phyloP scores from a whole-genome alignment of 139 green algal species.

The Trebouxia sp. region DNA sequence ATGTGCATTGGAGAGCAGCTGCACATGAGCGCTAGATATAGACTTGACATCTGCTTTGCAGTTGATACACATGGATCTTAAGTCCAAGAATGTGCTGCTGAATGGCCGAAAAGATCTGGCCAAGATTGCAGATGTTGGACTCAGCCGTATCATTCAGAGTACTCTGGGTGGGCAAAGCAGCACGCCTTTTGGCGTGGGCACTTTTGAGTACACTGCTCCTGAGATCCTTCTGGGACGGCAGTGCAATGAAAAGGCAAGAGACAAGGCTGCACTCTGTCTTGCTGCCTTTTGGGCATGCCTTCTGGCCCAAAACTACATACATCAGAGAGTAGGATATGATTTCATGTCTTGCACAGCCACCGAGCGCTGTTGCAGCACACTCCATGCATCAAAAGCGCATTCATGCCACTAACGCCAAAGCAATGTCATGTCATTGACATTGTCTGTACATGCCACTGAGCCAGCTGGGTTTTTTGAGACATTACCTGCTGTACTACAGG shows the following conservation, averaged over 20 bases:
- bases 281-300: not conserved
- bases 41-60: constrained; percentile 17
- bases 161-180: not conserved
- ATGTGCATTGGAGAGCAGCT: not conserved
- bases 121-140: constrained; percentile 31
- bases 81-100: constrained; percentile 28
- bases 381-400: too few relatives aligned
- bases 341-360: too few relatives aligned
- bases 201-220: constrained; percentile 26
- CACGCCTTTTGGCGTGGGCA: constrained; percentile 15
- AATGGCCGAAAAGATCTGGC: constrained; percentile 10
- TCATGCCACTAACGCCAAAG: too few relatives aligned
- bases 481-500: not conserved
- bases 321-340: too few relatives aligned
- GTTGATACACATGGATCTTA: constrained; percentile 30
- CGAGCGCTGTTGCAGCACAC: too few relatives aligned
- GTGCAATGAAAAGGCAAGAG: constrained; percentile 17
- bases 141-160: constrained; percentile 13
- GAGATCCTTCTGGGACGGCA: constrained; percentile 8
- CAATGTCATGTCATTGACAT: too few relatives aligned
- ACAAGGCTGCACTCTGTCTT: not conserved
- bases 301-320: not conserved
- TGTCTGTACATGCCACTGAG: not conserved
- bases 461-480: not conserved
- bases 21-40: too few relatives aligned